Evolutionary conservation across 169 alveolate genomes (phyloP), one percentile per base, ranked within the genome.

Genomic region (Plasmodium blacklocki): DNA sequence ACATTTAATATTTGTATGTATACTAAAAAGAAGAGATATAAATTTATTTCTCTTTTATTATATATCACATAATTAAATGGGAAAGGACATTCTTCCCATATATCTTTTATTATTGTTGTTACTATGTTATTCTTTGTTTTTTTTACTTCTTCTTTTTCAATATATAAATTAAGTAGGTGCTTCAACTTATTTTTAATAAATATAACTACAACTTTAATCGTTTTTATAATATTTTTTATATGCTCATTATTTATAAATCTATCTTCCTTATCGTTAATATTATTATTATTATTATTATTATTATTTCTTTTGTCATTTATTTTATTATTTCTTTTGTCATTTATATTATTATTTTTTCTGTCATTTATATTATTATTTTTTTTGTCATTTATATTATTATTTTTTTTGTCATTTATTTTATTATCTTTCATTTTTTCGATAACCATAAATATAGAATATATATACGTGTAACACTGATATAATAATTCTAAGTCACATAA

Each of bases 31-130:
- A 76, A 76, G 23, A 63, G 66, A 50, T 76, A 67, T 29, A 18
- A 49, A 26, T 76, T 70, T 11, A 45, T 39, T 39, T 39, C 14
- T 47, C 50, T 23, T 15, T 76, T 23, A 21, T 64, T 66, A 70
- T 76, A 76, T 63, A 76, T 76, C 32, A 64, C 39, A 72, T 45
- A 76, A 59, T 18, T 64, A 72, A 76, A 76, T 5, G 75, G 74
- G 23, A 63, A 19, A 39, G 89, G 89, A n/a, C 74, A 66, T 39
- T 39, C 11, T 0, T 58, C 66, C 73, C 14, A 63, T 70, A 29
- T 76, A 23, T 56, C 52, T 43, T 14, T 68, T n/a, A 76, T 63
- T 47, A 76, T 76, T 11, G 18, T 64, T 19, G 3, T 66, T 12
- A 64, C 32, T 66, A 76, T 49, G 64, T 49, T 64, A 39, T 15